Evolutionary conservation across 2,329 filamentous ascomycete genomes (phyloP), one percentile per base, ranked within the genome.

Genomic region (Aspergillus felis): DNA sequence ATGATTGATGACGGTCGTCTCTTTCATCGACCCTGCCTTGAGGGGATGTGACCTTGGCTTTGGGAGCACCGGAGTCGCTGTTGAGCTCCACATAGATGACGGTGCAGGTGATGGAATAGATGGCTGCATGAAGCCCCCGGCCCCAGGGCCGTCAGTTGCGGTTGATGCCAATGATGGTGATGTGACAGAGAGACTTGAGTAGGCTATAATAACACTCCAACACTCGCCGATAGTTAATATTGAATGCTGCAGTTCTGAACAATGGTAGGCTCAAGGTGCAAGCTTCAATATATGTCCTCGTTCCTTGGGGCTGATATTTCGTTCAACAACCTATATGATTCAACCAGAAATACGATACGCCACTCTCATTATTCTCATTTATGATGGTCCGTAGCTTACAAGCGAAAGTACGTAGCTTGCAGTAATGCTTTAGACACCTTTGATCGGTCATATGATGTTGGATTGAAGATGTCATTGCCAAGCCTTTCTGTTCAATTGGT

Each of bases 1-100:
- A 66, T 84, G 81, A 55, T 80, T 78, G 54, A 86, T 84, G 59
- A 86, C 78, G 5, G 78, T 74, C 38, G 78, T 80, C 67, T 88
- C 85, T 70, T 86, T 86, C 25, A 74, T 69, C 12, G 84, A 83
- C 29, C 85, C 85, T 0, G 82, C 72, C 44, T 76, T 76, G 7
- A 87, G 72, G 1, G 84, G 82, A 47, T 79, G 75, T 7, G 72
- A 70, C 46, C 84, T 79, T 25, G 82, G 80, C 56, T 78, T 77
- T 0, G 82, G 84, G 3, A 87, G 79, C 4, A 76, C 71, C 54
- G 59, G 74, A 55, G 61, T 71, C 62, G 61, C 64, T 4, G 64
- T 69, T 22, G 78, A 77, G n/a, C 74, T 69, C 9, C 32, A 73
- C 62, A 46, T 71, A 64, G 60, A 72, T 64, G 81, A 82, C 3